These are phyloP conservation scores for Candolleomyces aberdarensis DNA, from an alignment of 768 basidiomycete genomes.

Conservation along the genomic window DNA sequence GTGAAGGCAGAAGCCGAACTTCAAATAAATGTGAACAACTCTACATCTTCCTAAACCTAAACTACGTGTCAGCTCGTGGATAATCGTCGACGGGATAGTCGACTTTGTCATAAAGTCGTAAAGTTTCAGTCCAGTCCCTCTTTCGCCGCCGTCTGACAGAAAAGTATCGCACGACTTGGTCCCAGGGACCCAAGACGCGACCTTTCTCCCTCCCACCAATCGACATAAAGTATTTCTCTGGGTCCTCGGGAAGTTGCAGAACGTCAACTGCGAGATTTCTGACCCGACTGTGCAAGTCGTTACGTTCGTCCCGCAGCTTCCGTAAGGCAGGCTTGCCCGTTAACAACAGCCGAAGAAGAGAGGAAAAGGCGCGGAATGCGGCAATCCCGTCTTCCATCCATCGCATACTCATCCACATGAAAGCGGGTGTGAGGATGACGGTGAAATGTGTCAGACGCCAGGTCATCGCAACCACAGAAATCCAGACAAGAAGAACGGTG, in stretches of 20 bases:
- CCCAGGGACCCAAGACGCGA: slow-evolving; percentile 64
- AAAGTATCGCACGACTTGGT: slow-evolving; percentile 71
- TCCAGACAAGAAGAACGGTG: slow-evolving; percentile 71
- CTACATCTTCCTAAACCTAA: no score
- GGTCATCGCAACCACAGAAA: slow-evolving; percentile 49
- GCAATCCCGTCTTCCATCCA: slow-evolving; percentile 86
- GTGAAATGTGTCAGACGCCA: slow-evolving; percentile 68
- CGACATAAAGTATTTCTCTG: slow-evolving; percentile 61
- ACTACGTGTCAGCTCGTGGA: background rate
- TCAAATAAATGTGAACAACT: no score
- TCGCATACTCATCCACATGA: slow-evolving; percentile 89
- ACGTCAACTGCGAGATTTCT: slow-evolving; percentile 57
- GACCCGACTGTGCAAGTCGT: slow-evolving; percentile 59
- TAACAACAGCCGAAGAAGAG: slow-evolving; percentile 58
- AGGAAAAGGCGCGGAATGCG: slow-evolving; percentile 69
- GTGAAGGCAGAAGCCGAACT: no score
- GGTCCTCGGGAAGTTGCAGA: slow-evolving; percentile 64
- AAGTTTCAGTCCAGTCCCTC: slow-evolving; percentile 87
- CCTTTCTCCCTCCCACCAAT: slow-evolving; percentile 70
- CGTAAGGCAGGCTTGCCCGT: slow-evolving; percentile 59
- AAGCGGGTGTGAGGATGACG: slow-evolving; percentile 58
- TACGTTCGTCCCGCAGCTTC: slow-evolving; percentile 49
- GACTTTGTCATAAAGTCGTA: slow-evolving; percentile 76
- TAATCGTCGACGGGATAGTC: slow-evolving; percentile 70
- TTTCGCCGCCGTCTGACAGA: slow-evolving; percentile 76